These are phyloP conservation scores for Nakazawaea pomicola DNA, from an alignment of 805 yeast species.

Conservation along the genomic window DNA sequence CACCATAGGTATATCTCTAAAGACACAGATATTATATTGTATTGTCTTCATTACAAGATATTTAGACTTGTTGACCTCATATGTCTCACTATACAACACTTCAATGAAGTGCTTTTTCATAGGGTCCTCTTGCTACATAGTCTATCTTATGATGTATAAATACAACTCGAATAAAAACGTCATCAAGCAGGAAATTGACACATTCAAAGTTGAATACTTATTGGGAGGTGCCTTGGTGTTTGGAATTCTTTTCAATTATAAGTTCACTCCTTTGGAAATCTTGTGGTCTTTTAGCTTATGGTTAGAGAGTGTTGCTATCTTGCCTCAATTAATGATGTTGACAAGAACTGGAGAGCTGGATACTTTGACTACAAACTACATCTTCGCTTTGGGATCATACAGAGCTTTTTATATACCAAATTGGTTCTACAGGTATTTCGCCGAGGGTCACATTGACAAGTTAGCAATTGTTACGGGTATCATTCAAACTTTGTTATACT, in stretches of 20 bases:
- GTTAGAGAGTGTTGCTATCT: slow-evolving; percentile 87
- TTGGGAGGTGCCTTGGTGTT: slow-evolving; percentile 53
- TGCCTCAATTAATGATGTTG: slow-evolving; percentile 89
- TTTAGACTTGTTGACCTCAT: slow-evolving; percentile 54
- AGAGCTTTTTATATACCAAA: slow-evolving; percentile 88
- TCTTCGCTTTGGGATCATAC: slow-evolving; percentile 88
- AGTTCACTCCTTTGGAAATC: slow-evolving; percentile 57
- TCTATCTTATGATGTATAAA: slow-evolving; percentile 62
- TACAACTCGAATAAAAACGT: slow-evolving; percentile 41
- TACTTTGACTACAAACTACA: slow-evolving; percentile 84
- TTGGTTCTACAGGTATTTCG: slow-evolving; percentile 83
- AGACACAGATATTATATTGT: slow-evolving; percentile 79
- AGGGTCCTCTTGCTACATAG: slow-evolving; percentile 66
- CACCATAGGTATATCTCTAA: slow-evolving; percentile 79
- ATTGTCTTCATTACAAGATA: slow-evolving; percentile 72
- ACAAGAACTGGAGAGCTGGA: slow-evolving; percentile 88
- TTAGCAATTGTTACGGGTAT: slow-evolving; percentile 76
- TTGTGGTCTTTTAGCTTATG: slow-evolving; percentile 88
- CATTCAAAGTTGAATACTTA: slow-evolving; percentile 71
- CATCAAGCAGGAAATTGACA: slow-evolving; percentile 57
- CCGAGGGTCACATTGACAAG: slow-evolving; percentile 61
- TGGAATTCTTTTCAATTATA: slow-evolving; percentile 60
- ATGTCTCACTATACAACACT: slow-evolving; percentile 67
- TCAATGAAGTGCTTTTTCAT: slow-evolving; percentile 81
- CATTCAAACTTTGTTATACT: slow-evolving; percentile 80